Base-by-base conservation (phyloP, 2,329 filamentous ascomycete species). In the Aspergillus texensis region DNA sequence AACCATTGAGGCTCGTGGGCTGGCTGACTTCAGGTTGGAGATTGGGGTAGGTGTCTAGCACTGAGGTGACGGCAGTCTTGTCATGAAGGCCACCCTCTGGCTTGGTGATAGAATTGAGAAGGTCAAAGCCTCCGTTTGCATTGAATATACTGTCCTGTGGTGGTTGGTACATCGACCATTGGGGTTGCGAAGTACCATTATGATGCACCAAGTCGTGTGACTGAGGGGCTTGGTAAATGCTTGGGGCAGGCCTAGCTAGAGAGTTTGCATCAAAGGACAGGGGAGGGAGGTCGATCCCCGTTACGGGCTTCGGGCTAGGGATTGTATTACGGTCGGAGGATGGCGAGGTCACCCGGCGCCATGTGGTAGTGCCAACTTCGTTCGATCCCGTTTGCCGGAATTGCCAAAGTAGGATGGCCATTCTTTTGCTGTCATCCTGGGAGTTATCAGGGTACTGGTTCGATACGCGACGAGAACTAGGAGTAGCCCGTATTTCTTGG, bases 331-430 rank as follows among this genome's bases (percentile, higher is more conserved):
- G 74, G 39, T 75, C 74, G 0, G 78, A 72, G 1, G 77, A 21
- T 11, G 48, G 77, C 30, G 78, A 74, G 28, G 79, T 73, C 30
- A 83, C 66, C 53, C 73, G 76, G 62, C 78, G 75, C 81, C 81
- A 83, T 16, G 78, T 80, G 1, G 81, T 82, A 2, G 76, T 79
- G 34, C 79, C 80, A 28, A 76, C 76, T 61, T 80, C 75, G 8
- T 73, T 73, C 19, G 72, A 70, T 8, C 72, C 69, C n/a, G 79
- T 79, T 66, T 81, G 76, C 8, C 77, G 78, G 69, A 83, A 83
- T 58, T 78, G 80, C 81, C 81, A 83, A 21, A 81, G 72, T 16
- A 83, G 63, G 52, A 82, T 75, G 2, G 79, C 79, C 72, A 81
- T 78, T 30, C 78, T 72, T 65, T 78, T 76, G 48, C 74, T 72